phyloP scores from a whole-genome alignment of 2,329 filamentous ascomycete species.

The Ascochyta koolunga region DNA sequence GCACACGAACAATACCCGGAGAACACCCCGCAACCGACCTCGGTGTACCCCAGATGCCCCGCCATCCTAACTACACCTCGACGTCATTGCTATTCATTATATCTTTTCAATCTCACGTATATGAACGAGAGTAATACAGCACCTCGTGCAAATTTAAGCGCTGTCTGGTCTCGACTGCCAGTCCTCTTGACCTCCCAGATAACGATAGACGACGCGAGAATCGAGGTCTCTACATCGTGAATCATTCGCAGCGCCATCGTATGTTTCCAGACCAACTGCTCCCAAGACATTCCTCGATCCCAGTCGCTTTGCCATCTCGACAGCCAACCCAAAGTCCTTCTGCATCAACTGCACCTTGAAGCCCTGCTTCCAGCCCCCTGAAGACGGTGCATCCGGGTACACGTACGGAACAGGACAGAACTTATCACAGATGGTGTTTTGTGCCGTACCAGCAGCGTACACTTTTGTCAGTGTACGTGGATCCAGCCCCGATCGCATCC shows the following conservation, averaged over 20 bases:
- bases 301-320: constrained; percentile 61
- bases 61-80: constrained; percentile 16
- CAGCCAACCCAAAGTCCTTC: constrained; percentile 63
- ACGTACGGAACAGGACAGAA: constrained; percentile 61
- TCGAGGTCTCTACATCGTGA: constrained; percentile 60
- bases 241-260: constrained; percentile 59
- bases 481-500: constrained; percentile 63
- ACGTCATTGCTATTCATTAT: background rate
- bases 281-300: constrained; percentile 59
- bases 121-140: background rate
- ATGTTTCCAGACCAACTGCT: constrained; percentile 57
- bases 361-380: constrained; percentile 59
- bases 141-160: constrained; percentile 1
- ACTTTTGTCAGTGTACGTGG: constrained; percentile 60
- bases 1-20: background rate
- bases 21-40: constrained; percentile 21
- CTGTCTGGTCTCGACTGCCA: constrained; percentile 47
- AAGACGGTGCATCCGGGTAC: constrained; percentile 55
- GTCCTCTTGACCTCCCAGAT: constrained; percentile 60
- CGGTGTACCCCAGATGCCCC: constrained; percentile 35
- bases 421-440: constrained; percentile 59
- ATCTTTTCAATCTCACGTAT: no score
- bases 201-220: constrained; percentile 64
- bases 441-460: constrained; percentile 59
- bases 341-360: constrained; percentile 66